Evolutionary conservation across 2,329 filamentous ascomycete species (phyloP), one percentile per base, ranked within the genome.

Genomic region (Chaetothyriales sp.): DNA sequence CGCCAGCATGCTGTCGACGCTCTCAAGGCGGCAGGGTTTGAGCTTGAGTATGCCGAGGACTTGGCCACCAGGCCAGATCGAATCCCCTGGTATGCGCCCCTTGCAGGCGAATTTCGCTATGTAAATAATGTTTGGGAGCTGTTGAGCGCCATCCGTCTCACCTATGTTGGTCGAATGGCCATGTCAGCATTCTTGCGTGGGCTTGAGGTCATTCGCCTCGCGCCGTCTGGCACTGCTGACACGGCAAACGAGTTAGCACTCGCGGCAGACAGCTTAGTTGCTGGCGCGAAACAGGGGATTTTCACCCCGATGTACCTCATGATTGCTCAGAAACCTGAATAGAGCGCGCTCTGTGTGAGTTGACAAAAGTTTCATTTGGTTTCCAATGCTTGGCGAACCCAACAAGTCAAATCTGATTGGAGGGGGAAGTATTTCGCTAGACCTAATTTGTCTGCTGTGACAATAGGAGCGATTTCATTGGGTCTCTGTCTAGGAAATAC

Each of bases 261-360:
- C 52, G 89, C 86, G 28, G 88, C 79, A 9, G 89, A 95, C 68
- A 84, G 80, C 61, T 73, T 96, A 48, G 89, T 95, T 19, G 86
- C 85, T 46, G 90, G 90, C 68, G 90, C 81, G 36, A 79, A 80
- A 66, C 76, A 89, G 72, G 84, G 94, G 68, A 77, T 96, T n/a
- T 96, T 96, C 71, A 96, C 90, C 1, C 90, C 90, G 51, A 96
- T 96, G 90, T 95, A 95, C 72, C 74, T 96, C 64, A 95, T 95
- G 86, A 79, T 95, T 53, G 90, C 80, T 55, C 80, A 85, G 70
- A 95, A 95, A 76, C 87, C 90, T 12, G 7, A 36, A 36, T 36
- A 36, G 28, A 6, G 22, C 22, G 26, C 26, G 26, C 5, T 28
- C 26, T 28, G 26, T 9, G 26, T 28, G 5, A 36, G 12, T 36